A percentile compares a stretch with the other conserved stretches of the same genome.
Evolutionary conservation across 2,329 filamentous ascomycete genomes (phyloP).

Genomic region (Colletotrichum chlorophyti): DNA sequence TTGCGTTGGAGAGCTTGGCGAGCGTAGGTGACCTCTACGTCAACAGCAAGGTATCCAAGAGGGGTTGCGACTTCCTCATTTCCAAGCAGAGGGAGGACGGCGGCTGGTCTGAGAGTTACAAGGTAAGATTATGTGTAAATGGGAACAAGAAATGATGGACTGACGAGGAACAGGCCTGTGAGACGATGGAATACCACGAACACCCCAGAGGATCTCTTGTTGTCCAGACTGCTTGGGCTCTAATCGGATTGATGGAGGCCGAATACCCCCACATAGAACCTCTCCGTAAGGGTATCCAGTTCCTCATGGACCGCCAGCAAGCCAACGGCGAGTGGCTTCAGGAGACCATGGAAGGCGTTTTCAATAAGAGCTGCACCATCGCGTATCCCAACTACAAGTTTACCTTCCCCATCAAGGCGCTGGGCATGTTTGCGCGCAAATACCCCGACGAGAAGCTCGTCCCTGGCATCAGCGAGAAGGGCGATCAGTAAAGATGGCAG

Average conservation of each 20-base stretch:
- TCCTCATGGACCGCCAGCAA: slow-evolving; percentile 87
- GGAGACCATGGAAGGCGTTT: slow-evolving; percentile 96
- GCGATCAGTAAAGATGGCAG: background rate
- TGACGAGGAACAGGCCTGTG: slow-evolving; percentile 67
- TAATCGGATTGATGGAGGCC: slow-evolving; percentile 83
- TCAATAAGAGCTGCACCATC: slow-evolving; percentile 99
- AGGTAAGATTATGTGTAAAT: slow-evolving; percentile 47
- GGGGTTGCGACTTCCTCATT: slow-evolving; percentile 85
- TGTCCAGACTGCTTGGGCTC: slow-evolving; percentile 92
- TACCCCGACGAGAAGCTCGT: slow-evolving; percentile 70
- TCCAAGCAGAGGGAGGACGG: slow-evolving; percentile 87
- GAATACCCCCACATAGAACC: slow-evolving; percentile 78
- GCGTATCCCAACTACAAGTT: slow-evolving; percentile 99
- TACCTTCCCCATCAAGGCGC: slow-evolving; percentile 89
- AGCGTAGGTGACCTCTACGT: slow-evolving; percentile 82
- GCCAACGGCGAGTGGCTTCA: slow-evolving; percentile 93
- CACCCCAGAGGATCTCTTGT: slow-evolving; percentile 82
- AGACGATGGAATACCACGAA: slow-evolving; percentile 76
- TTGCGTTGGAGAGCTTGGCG: slow-evolving; percentile 86
- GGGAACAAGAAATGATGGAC: slow-evolving; percentile 4
- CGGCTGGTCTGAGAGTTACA: slow-evolving; percentile 96
- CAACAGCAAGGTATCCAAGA: slow-evolving; percentile 73
- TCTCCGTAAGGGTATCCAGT: slow-evolving; percentile 74
- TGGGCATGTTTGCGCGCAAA: slow-evolving; percentile 83
- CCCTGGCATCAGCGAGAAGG: slow-evolving; percentile 20